A percentile compares a stretch with the other conserved stretches of the same genome.
Evolutionary conservation across 345 rosid genomes (phyloP).

Genomic region (Sisymbrium altissimum): DNA sequence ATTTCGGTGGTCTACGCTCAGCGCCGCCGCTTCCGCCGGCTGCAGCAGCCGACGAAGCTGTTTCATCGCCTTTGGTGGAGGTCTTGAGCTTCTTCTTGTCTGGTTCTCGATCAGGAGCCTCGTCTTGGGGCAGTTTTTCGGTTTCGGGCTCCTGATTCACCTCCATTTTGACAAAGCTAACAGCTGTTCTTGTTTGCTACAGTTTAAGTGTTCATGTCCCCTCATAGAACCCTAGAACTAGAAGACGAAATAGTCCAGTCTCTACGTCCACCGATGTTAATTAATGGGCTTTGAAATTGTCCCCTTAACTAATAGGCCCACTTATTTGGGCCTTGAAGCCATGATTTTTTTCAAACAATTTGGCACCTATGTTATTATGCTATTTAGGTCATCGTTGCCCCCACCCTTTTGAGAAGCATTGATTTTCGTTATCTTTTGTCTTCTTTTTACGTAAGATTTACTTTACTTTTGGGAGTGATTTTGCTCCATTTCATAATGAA

Average conservation of each 20-base stretch:
- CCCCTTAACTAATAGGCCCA: not conserved
- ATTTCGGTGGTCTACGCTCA: conserved; percentile 40
- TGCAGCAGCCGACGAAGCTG: conserved; percentile 8
- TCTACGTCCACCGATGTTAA: not conserved
- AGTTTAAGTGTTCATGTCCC: not conserved
- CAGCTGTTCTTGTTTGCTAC: conserved; percentile 11
- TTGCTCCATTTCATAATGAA: not conserved
- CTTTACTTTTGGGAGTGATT: not conserved
- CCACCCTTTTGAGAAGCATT: too few species aligned
- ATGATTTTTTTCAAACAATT: not conserved
- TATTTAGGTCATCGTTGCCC: too few species aligned
- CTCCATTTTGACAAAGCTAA: conserved; percentile 33
- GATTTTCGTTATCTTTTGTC: too few species aligned
- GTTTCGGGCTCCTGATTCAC: conserved; percentile 10
- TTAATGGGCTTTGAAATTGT: conserved; percentile 2
- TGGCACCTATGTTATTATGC: not conserved
- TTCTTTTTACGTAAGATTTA: too few species aligned
- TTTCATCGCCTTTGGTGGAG: conserved; percentile 51
- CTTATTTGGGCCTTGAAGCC: not conserved
- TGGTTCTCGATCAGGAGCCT: conserved; percentile 53
- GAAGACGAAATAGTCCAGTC: not conserved
- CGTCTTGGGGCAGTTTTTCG: conserved; percentile 24
- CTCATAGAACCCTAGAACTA: conserved; percentile 39
- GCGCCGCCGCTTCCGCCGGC: conserved; percentile 12
- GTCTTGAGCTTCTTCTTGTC: conserved; percentile 58